Evolutionary conservation across 768 basidiomycete genomes (phyloP).

Genomic region (Mycena kentingensis): DNA sequence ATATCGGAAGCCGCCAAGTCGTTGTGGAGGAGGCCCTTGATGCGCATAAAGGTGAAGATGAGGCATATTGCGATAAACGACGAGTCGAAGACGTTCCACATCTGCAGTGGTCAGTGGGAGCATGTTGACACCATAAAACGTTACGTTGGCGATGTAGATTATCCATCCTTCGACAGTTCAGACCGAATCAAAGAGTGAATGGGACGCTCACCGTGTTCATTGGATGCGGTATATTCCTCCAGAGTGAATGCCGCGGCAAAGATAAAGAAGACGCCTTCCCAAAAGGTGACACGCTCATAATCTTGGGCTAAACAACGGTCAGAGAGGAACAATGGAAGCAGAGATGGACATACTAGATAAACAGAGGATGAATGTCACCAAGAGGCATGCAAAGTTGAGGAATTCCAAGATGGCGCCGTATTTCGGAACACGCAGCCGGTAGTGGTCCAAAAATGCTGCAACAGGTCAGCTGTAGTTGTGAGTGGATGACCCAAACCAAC

Average conservation of each 20-base stretch:
- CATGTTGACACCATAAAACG: no score
- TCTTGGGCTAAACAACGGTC: slow-evolving; percentile 52
- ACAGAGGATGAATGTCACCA: slow-evolving; percentile 72
- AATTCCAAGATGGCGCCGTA: slow-evolving; percentile 81
- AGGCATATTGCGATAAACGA: slow-evolving; percentile 71
- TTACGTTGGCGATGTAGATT: slow-evolving; percentile 88
- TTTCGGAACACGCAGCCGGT: slow-evolving; percentile 78
- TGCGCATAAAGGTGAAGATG: slow-evolving; percentile 64
- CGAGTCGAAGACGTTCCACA: slow-evolving; percentile 91
- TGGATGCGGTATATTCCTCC: slow-evolving; percentile 86
- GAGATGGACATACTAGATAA: slow-evolving; percentile 58
- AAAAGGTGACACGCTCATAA: slow-evolving; percentile 48
- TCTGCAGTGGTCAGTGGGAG: slow-evolving; percentile 55
- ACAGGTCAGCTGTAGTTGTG: no score
- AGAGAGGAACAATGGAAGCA: background rate
- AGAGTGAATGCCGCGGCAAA: slow-evolving; percentile 78
- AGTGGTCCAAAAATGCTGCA: no score
- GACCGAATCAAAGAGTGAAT: slow-evolving; percentile 1
- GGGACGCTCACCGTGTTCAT: slow-evolving; percentile 77
- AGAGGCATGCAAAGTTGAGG: slow-evolving; percentile 68
- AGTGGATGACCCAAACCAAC: slow-evolving; percentile 86
- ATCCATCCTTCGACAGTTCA: slow-evolving; percentile 9
- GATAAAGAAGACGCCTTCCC: slow-evolving; percentile 75
- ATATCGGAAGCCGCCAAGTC: slow-evolving; percentile 59
- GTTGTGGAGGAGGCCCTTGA: slow-evolving; percentile 56